These are phyloP conservation scores for Colletotrichum tabaci DNA, from an alignment of 2,329 filamentous ascomycete species.

Conservation along the genomic window DNA sequence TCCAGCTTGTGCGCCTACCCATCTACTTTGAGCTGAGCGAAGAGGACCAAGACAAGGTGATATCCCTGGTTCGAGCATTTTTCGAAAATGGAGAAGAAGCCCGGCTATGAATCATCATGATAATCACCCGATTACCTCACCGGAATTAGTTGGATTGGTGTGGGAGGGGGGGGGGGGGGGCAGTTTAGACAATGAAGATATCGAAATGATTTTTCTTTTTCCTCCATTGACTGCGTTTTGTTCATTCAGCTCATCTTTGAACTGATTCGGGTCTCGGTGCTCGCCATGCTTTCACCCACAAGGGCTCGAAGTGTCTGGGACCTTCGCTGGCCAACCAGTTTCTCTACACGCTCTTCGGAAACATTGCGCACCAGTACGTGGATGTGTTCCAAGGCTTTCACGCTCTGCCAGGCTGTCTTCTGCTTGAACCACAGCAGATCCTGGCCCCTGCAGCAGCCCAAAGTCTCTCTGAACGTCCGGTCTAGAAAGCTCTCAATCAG, in stretches of 20 bases:
- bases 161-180: too few species aligned
- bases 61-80: background rate
- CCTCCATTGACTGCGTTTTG: background rate
- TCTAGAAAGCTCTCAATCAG: background rate
- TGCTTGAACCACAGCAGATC: constrained; percentile 1
- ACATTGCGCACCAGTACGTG: background rate
- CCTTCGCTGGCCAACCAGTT: background rate
- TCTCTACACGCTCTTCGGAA: background rate
- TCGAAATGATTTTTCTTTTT: background rate
- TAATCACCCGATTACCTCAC: too few species aligned
- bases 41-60: background rate
- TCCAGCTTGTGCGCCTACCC: constrained; percentile 8
- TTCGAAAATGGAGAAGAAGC: background rate
- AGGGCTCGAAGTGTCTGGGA: background rate
- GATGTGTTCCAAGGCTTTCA: background rate
- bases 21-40: constrained; percentile 7
- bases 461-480: background rate
- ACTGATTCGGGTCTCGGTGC: background rate
- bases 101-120: background rate
- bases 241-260: constrained; percentile 2
- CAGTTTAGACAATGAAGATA: background rate
- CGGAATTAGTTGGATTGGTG: too few species aligned
- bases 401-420: background rate
- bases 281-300: background rate
- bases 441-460: background rate